Evolutionary conservation across 257 asterid genomes (phyloP).

Genomic region (Salvia splendens): DNA sequence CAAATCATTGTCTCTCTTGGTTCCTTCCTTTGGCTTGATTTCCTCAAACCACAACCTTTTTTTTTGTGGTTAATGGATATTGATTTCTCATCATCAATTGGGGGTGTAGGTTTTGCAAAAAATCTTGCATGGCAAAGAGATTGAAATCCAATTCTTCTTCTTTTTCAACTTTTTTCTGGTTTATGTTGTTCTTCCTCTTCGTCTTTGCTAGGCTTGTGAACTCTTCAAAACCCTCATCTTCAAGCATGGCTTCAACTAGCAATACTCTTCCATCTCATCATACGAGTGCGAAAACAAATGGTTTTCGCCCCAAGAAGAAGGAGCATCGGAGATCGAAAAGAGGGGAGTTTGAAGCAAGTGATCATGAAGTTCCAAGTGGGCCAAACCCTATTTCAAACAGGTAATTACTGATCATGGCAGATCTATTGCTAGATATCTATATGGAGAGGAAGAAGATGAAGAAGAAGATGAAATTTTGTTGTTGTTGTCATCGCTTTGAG

Average conservation of each 20-base stretch:
- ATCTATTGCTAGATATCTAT: too few relatives aligned
- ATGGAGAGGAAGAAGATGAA: neutral
- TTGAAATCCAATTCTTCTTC: conserved; percentile 36
- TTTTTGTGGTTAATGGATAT: conserved; percentile 61
- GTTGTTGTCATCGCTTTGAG: neutral
- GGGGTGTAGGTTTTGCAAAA: conserved; percentile 50
- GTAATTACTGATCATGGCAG: conserved; percentile 16
- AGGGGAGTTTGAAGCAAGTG: conserved; percentile 50
- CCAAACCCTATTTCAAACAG: conserved; percentile 84
- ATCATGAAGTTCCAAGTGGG: conserved; percentile 90
- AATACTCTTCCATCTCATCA: neutral
- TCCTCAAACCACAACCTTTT: conserved; percentile 15
- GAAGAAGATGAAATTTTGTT: neutral
- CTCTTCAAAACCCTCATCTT: conserved; percentile 30
- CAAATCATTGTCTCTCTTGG: too few relatives aligned
- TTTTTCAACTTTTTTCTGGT: conserved; percentile 5
- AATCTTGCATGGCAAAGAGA: conserved; percentile 70
- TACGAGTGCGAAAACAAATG: conserved; percentile 13
- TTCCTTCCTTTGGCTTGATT: neutral
- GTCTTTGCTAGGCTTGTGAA: conserved; percentile 35
- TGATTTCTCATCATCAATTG: conserved; percentile 52
- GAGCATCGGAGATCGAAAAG: conserved; percentile 23
- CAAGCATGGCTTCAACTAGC: conserved; percentile 21
- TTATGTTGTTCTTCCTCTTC: conserved; percentile 33
- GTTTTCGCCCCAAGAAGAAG: conserved; percentile 33